Evolutionary conservation across 139 green algal species (phyloP), one percentile per base, ranked within the genome.

Genomic region (Chlamydomonas eustigma): DNA sequence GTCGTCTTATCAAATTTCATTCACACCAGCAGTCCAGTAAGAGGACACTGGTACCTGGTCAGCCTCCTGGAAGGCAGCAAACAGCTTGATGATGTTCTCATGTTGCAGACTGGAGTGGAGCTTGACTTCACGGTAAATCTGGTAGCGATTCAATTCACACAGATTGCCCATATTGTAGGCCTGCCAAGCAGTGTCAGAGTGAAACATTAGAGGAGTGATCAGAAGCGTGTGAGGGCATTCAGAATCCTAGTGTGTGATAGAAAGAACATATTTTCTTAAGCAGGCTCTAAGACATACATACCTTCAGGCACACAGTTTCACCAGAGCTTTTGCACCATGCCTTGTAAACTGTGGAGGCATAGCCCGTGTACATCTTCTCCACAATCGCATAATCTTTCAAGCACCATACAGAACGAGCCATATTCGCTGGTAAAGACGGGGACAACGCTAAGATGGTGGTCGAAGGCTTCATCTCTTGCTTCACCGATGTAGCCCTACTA

Each of bases 21-120:
- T n/a, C n/a, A n/a, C n/a, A 37, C 24, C 63, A 71, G n/a, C n/a
- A n/a, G n/a, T n/a, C n/a, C 18, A 24, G 24, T 63, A 63, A 18
- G 50, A n/a, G n/a, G n/a, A 33, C 58, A 37, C 25, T 31, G 44
- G 30, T 50, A 44, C 39, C 71, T 82, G 77, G 71, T 77, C 39
- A 2, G 8, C 63, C 67, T 78, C 64, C 71, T 90, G 78, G 68
- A 87, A 90, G 24, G 85, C 85, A 33, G 76, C 85, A 69, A 83
- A 87, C 58, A 91, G 74, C 25, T 39, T 73, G 35, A 91, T 87
- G 32, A 91, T 81, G 74, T 90, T 81, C 30, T 85, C 65, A 71
- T 91, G 87, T 6, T 76, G 35, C 44, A 91, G 52, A 8, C 63
- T 71, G 58, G 58, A 81, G 65, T 91, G 87, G 39, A 91, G 78